These are phyloP conservation scores for Pseudoturritis turrita DNA, from an alignment of 345 rosid genomes.

Conservation along the genomic window DNA sequence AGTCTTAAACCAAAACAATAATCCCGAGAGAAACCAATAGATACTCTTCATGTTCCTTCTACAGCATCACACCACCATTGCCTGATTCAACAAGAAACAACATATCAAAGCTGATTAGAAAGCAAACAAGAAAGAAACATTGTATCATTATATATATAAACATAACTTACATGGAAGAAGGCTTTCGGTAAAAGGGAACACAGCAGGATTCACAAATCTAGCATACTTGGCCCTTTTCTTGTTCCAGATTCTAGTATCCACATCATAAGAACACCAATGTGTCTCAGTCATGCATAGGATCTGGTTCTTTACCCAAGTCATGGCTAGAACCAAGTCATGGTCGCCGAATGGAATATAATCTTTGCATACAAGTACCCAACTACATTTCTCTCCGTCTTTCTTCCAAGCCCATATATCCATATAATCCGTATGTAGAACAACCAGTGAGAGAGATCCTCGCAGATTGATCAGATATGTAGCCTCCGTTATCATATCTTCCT, in stretches of 20 bases:
- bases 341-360: not conserved
- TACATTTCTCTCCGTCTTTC: not conserved
- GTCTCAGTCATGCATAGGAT: constrained; percentile 19
- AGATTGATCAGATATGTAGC: not conserved
- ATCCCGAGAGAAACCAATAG: not conserved
- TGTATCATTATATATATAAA: not conserved
- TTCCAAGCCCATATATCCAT: constrained; percentile 28
- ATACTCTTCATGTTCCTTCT: not conserved
- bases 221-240: not conserved
- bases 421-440: not conserved
- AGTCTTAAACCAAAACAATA: not conserved
- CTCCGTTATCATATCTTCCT: not conserved
- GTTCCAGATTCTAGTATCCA: constrained; percentile 1
- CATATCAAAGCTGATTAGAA: not conserved
- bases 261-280: constrained; percentile 13
- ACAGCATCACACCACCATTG: not conserved
- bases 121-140: not conserved
- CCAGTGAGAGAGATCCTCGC: constrained; percentile 14
- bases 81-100: constrained; percentile 12
- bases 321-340: not conserved
- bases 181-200: constrained; percentile 27
- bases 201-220: not conserved
- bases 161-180: constrained; percentile 33
- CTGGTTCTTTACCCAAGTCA: not conserved
- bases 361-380: constrained; percentile 6